Percentiles rank a stretch among this genome's conserved stretches.
phyloP scores from a whole-genome alignment of 805 yeast genomes.

The Schwanniomyces pseudopolymorphus region DNA sequence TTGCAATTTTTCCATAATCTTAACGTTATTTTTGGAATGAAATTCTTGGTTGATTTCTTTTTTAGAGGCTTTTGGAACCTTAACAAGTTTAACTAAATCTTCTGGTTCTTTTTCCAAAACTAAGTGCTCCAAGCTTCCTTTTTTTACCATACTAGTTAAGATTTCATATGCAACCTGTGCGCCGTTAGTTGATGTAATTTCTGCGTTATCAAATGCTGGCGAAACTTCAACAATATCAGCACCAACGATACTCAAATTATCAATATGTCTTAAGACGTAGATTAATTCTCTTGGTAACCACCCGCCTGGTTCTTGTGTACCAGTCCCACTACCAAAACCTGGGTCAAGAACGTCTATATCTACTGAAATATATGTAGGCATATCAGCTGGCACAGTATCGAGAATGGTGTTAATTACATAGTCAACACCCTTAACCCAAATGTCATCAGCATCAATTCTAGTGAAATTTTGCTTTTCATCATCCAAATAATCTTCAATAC shows the following conservation, averaged over 20 bases:
- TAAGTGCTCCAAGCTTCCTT: constrained; percentile 31
- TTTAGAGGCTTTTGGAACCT: constrained; percentile 1
- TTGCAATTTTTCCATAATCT: constrained; percentile 7
- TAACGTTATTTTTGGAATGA: background rate
- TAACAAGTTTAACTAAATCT: constrained; percentile 9
- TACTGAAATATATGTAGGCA: constrained; percentile 75
- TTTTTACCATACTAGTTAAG: constrained; percentile 72
- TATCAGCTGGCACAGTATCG: constrained; percentile 54
- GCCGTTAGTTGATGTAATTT: constrained; percentile 65
- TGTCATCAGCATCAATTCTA: constrained; percentile 70
- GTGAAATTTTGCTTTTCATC: constrained; percentile 70
- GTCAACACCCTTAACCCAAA: constrained; percentile 66
- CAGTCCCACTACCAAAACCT: constrained; percentile 58
- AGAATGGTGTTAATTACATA: constrained; percentile 52
- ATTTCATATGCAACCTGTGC: constrained; percentile 72
- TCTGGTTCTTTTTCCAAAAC: constrained; percentile 7
- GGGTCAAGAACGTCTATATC: constrained; percentile 69
- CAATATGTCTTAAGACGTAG: constrained; percentile 46
- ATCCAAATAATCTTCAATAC: constrained; percentile 61
- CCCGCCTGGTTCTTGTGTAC: constrained; percentile 62
- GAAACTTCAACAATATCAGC: constrained; percentile 61
- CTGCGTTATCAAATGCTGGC: constrained; percentile 65
- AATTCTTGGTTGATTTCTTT: background rate
- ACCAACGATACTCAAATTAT: constrained; percentile 48
- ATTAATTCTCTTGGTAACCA: constrained; percentile 56